Percentiles rank a stretch among this genome's conserved stretches.
phyloP scores from a whole-genome alignment of 345 rosid species.

The Euphorbia lathyris region DNA sequence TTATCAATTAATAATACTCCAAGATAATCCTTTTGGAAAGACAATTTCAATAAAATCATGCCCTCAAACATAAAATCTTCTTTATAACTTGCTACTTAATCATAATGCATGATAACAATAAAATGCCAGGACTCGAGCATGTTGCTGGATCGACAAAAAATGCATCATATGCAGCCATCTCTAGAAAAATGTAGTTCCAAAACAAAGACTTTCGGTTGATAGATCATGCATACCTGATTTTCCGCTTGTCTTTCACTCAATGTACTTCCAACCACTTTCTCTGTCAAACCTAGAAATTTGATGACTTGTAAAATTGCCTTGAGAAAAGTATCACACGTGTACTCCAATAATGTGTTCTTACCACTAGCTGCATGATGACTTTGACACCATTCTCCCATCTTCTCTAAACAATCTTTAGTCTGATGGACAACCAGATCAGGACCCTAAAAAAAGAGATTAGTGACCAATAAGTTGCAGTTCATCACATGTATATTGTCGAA shows the following conservation, averaged over 20 bases:
- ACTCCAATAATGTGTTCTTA: slow-evolving; percentile 27
- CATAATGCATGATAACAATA: background rate
- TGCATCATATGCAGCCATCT: background rate
- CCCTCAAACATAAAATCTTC: background rate
- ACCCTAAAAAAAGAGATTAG: slow-evolving; percentile 48
- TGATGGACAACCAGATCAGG: slow-evolving; percentile 92
- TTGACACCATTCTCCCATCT: slow-evolving; percentile 94
- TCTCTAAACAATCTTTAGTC: slow-evolving; percentile 61
- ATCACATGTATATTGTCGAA: background rate
- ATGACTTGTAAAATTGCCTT: slow-evolving; percentile 11
- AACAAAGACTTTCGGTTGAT: background rate
- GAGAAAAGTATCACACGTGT: slow-evolving; percentile 6
- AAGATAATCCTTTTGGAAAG: background rate
- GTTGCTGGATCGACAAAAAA: background rate
- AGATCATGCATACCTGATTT: slow-evolving; percentile 52
- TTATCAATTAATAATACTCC: background rate
- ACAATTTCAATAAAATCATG: background rate
- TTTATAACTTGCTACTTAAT: background rate
- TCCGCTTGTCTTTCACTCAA: slow-evolving; percentile 82
- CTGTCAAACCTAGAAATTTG: slow-evolving; percentile 62
- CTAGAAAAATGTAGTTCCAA: slow-evolving; percentile 1
- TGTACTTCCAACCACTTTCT: slow-evolving; percentile 65
- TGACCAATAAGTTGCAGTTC: slow-evolving; percentile 3
- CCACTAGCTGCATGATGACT: slow-evolving; percentile 86
- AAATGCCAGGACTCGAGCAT: background rate